phyloP scores from a whole-genome alignment of 1,284 basidiomycete species.

The Caloboletus firmus region DNA sequence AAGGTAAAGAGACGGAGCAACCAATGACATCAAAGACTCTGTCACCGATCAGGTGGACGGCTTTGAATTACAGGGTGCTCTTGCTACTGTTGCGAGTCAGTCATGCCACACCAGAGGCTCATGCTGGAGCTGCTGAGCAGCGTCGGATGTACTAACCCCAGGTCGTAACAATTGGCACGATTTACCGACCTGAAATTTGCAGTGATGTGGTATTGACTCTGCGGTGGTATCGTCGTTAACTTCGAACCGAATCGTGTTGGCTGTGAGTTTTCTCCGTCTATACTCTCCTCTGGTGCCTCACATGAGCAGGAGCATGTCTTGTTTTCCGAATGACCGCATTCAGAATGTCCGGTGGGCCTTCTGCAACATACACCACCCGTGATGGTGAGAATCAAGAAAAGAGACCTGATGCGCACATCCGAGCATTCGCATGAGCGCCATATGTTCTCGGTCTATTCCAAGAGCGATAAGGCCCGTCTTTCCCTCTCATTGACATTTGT shows the following conservation, averaged over 20 bases:
- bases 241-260: not conserved
- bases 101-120: no score
- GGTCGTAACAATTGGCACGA: no score
- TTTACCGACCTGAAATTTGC: no score
- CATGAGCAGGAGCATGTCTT: not conserved
- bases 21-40: not conserved
- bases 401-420: not conserved
- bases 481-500: not conserved
- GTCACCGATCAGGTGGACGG: not conserved
- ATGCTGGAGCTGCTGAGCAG: no score
- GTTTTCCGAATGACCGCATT: not conserved
- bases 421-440: conserved; percentile 1
- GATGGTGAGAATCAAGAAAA: not conserved
- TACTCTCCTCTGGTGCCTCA: not conserved
- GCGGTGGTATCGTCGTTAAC: not conserved
- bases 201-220: no score
- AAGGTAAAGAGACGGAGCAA: not conserved
- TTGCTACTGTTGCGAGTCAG: no score
- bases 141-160: no score
- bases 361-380: not conserved
- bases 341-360: no score
- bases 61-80: not conserved
- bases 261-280: not conserved
- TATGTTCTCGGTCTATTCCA: conserved; percentile 5
- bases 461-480: not conserved